Base-by-base conservation (phyloP, 169 alveolate genomes). In the Ichthyophthirius multifiliis region DNA sequence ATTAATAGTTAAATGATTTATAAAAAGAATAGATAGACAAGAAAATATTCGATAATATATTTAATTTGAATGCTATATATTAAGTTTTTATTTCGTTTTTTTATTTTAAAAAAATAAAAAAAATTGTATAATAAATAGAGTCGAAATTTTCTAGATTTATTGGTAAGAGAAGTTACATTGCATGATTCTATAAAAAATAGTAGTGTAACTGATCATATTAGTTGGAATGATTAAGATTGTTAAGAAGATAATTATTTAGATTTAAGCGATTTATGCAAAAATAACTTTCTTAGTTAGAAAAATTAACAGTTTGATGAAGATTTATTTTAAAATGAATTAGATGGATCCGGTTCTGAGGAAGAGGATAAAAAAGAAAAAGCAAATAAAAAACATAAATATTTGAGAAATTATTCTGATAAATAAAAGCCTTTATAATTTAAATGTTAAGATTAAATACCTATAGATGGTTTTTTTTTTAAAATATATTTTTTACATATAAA, bases 101-200 rank as follows among this genome's bases (percentile, higher is more conserved):
- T 47, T 15, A 47, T n/a, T n/a, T 47, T 3, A 1, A 3, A 10
- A 31, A n/a, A 55, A 55, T 4, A 20, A 23, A 23, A 5, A 39
- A 18, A 23, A 55, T 9, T 9, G 13, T 41, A 9, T 41, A 65
- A 31, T 34, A 13, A 34, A n/a, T 16, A 67, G 46, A 67, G 46
- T 41, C 12, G 55, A 0, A 34, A 67, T 39, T 35, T 67, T n/a
- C 20, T 67, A 7, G 77, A 67, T 39, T 37, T 67, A 62, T n/a
- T 67, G 0, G 37, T 67, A 2, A 34, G 77, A 34, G 77, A 67
- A 20, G 77, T 37, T 1, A 67, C 77, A 35, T 67, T 67, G 45
- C 77, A 67, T 67, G 77, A 67, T 39, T 67, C 77, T 6, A 67
- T 67, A 31, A 34, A 67, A 9, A 67, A 67, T 18, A 34, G 71